phyloP scores from a whole-genome alignment of 805 yeast genomes.

The Yarrowia yakushimensis region DNA sequence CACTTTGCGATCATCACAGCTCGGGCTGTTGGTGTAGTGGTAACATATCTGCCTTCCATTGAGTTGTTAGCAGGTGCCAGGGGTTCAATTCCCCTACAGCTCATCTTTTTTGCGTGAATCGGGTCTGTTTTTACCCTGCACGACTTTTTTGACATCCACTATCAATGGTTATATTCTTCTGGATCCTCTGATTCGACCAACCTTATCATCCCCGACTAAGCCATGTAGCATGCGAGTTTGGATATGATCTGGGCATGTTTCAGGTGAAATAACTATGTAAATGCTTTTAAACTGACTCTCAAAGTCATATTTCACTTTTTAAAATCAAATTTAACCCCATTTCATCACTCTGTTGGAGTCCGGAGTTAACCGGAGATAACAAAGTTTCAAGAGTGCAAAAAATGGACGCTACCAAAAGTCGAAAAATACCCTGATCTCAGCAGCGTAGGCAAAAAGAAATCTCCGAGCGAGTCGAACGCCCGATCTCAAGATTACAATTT shows the following conservation, averaged over 20 bases:
- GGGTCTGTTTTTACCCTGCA: not conserved
- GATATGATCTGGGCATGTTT: not conserved
- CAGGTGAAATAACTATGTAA: not conserved
- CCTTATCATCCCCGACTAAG: not conserved
- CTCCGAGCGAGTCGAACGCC: slow-evolving; percentile 8
- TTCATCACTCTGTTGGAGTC: not conserved
- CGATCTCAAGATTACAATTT: slow-evolving; percentile 2
- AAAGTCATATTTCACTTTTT: not conserved
- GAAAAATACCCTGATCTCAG: not conserved
- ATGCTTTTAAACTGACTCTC: not conserved
- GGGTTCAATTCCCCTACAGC: slow-evolving; percentile 20
- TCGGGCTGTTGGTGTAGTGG: slow-evolving; percentile 18
- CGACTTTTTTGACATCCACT: not conserved
- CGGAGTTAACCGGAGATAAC: not conserved
- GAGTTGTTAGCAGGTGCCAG: slow-evolving; percentile 9
- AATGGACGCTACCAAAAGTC: not conserved
- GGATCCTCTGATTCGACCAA: not conserved
- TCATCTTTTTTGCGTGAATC: not conserved
- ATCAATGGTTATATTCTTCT: not conserved
- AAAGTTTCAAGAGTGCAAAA: not conserved
- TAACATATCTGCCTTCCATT: slow-evolving; percentile 17
- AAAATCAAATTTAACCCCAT: not conserved
- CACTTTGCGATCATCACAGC: not conserved
- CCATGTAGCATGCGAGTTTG: not conserved
- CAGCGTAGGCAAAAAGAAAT: not conserved